Percentiles rank a stretch among this genome's conserved stretches.
These are phyloP conservation scores for Eremothecium cymbalariae DNA, from an alignment of 1,139 yeast genomes.

Conservation along the genomic window DNA sequence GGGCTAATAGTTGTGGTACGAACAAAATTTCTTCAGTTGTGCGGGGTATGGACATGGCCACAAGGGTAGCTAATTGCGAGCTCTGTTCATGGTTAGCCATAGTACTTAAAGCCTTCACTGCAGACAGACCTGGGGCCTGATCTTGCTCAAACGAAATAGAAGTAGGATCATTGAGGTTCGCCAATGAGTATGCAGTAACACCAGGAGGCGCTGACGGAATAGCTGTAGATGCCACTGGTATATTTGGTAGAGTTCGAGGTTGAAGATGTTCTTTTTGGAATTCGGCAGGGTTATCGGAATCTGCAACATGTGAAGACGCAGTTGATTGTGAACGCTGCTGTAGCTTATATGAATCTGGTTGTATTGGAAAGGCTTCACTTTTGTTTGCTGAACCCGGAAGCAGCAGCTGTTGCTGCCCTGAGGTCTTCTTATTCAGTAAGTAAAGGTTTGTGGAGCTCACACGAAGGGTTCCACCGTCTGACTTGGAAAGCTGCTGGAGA, in stretches of 20 bases:
- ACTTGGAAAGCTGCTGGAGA: conserved; percentile 18
- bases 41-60: conserved; percentile 66
- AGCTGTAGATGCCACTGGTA: conserved; percentile 16
- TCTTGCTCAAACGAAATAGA: conserved; percentile 41
- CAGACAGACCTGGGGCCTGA: conserved; percentile 76
- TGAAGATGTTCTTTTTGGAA: no score
- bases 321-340: no score
- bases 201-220: no score
- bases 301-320: no score
- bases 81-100: conserved; percentile 44
- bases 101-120: conserved; percentile 42
- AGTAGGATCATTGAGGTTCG: conserved; percentile 19
- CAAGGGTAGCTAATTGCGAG: conserved; percentile 53
- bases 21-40: conserved; percentile 70
- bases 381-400: no score
- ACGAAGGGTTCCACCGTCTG: conserved; percentile 20
- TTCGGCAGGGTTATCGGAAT: no score
- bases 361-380: no score
- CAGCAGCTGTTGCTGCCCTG: no score
- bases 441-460: conserved; percentile 32
- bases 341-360: no score
- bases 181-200: background rate
- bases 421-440: conserved; percentile 21
- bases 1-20: conserved; percentile 61
- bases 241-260: no score